phyloP scores from a whole-genome alignment of 805 yeast species.

The Nakazawaea ernobii region DNA sequence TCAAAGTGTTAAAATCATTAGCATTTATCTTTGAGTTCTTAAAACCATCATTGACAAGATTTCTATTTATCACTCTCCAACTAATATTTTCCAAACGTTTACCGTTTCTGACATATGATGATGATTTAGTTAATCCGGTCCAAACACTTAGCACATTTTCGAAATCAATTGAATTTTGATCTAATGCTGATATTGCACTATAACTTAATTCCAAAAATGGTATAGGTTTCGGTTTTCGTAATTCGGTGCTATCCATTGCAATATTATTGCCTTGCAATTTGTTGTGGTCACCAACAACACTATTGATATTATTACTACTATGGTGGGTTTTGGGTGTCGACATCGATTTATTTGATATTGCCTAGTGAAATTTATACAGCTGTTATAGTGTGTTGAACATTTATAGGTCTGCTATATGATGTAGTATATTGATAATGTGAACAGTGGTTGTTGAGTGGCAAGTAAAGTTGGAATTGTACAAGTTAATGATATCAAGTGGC shows the following conservation, averaged over 20 bases:
- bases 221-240: slow-evolving; percentile 16
- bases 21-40: neutral
- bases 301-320: neutral
- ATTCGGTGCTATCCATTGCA: neutral
- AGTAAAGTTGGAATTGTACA: too few relatives aligned
- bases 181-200: neutral
- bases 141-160: slow-evolving; percentile 35
- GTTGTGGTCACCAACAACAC: neutral
- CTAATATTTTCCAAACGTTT: slow-evolving; percentile 28
- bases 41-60: slow-evolving; percentile 12
- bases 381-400: neutral
- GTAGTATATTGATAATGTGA: too few relatives aligned
- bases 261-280: neutral
- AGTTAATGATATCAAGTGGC: too few relatives aligned
- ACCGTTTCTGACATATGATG: slow-evolving; percentile 26
- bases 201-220: slow-evolving; percentile 27
- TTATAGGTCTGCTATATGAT: neutral
- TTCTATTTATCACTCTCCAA: slow-evolving; percentile 30
- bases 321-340: neutral
- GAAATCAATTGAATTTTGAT: slow-evolving; percentile 19
- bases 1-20: slow-evolving; percentile 23
- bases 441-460: too few relatives aligned
- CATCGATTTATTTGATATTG: neutral
- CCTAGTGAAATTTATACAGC: neutral
- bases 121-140: slow-evolving; percentile 31